Evolutionary conservation across 768 basidiomycete genomes (phyloP).

Genomic region (Cystoderma amianthinum): DNA sequence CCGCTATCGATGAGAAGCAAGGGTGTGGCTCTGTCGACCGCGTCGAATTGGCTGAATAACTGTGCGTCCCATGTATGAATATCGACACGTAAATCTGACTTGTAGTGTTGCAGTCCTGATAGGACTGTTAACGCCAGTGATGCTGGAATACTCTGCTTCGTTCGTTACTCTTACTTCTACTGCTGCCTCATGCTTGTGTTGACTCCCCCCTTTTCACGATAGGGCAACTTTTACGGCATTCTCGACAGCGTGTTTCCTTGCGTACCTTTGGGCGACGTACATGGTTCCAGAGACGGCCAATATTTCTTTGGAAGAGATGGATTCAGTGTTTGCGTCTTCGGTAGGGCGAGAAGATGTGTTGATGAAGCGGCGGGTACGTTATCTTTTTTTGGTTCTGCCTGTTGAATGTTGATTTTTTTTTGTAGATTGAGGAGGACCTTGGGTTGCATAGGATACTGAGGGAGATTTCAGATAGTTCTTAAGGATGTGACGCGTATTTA

Average conservation of each 20-base stretch:
- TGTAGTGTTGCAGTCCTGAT: conserved; percentile 48
- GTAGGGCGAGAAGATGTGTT: conserved; percentile 47
- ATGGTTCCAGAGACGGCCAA: conserved; percentile 74
- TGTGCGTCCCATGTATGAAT: conserved; percentile 31
- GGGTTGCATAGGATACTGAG: conserved; percentile 41
- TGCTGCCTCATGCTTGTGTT: background rate
- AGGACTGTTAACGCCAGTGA: conserved; percentile 63
- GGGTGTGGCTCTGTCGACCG: conserved; percentile 78
- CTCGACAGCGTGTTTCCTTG: conserved; percentile 53
- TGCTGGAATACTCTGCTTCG: conserved; percentile 58
- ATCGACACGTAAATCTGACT: background rate
- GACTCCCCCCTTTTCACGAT: background rate
- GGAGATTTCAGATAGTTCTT: conserved; percentile 23
- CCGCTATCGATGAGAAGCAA: conserved; percentile 72
- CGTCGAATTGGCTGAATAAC: conserved; percentile 84
- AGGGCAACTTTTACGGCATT: conserved; percentile 70
- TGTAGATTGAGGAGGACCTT: conserved; percentile 51
- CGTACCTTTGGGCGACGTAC: conserved; percentile 66
- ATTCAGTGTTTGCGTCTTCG: conserved; percentile 56
- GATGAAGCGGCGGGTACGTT: conserved; percentile 46
- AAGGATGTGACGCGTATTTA: no score
- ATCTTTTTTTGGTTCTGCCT: background rate
- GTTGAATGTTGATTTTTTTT: background rate
- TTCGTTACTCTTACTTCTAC: conserved; percentile 22
- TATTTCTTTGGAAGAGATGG: conserved; percentile 71